Evolutionary conservation across 1,284 basidiomycete genomes (phyloP).

Genomic region (Sparassis latifolia): DNA sequence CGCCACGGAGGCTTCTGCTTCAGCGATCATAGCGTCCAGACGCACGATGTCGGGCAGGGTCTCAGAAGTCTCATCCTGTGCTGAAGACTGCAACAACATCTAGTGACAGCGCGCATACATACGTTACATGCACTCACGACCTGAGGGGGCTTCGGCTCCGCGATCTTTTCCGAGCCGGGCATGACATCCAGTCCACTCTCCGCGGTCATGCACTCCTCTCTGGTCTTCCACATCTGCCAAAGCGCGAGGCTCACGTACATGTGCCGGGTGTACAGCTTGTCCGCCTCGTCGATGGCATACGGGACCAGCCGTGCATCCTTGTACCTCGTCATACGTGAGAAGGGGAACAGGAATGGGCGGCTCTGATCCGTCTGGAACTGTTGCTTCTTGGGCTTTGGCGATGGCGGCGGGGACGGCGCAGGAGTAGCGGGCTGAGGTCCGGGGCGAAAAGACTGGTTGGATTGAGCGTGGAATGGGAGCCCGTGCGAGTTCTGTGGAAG

Average conservation of each 20-base stretch:
- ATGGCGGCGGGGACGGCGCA: constrained; percentile 84
- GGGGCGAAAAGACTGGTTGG: constrained; percentile 40
- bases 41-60: constrained; percentile 62
- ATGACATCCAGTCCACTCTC: constrained; percentile 88
- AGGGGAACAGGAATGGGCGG: constrained; percentile 94
- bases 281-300: constrained; percentile 93
- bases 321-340: constrained; percentile 49
- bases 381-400: constrained; percentile 93
- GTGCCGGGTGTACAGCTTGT: constrained; percentile 84
- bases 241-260: constrained; percentile 88
- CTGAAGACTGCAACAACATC: constrained; percentile 9
- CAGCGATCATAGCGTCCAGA: constrained; percentile 64
- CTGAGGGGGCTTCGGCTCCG: constrained; percentile 24
- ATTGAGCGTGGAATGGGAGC: constrained; percentile 38
- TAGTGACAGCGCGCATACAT: background rate
- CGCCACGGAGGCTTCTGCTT: constrained; percentile 54
- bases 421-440: constrained; percentile 74
- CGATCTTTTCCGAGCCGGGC: constrained; percentile 51
- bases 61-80: constrained; percentile 58
- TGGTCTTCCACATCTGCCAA: constrained; percentile 91
- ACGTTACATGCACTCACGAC: constrained; percentile 27
- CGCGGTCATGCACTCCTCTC: constrained; percentile 91
- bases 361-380: constrained; percentile 98
- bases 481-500: constrained; percentile 31
- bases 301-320: constrained; percentile 72